Conservation (phyloP, 2,329 filamentous ascomycete genomes). For the Fusarium burgessii region DNA sequence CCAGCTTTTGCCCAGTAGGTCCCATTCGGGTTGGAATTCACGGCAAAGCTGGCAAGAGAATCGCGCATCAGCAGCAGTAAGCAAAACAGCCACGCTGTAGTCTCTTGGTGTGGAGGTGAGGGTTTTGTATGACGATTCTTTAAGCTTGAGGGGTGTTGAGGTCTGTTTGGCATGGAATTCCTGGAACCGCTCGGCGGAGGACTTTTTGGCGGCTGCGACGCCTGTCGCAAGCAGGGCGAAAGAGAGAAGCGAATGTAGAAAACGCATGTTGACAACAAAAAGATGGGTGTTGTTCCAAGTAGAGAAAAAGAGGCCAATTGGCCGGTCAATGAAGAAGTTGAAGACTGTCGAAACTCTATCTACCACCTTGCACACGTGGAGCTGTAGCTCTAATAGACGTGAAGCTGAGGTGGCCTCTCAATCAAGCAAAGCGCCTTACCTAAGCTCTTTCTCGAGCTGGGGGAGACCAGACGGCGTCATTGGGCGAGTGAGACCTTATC, state of each 20-base stretch:
- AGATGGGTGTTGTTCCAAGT: conserved; percentile 1
- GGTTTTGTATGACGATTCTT: conserved; percentile 79
- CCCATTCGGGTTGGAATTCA: conserved; percentile 96
- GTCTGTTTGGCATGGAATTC: conserved; percentile 76
- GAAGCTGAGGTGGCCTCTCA: conserved; percentile 54
- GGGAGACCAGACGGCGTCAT: conserved; percentile 13
- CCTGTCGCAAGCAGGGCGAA: conserved; percentile 71
- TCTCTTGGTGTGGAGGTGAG: conserved; percentile 83
- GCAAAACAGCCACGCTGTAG: conserved; percentile 82
- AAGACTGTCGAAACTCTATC: conserved; percentile 24
- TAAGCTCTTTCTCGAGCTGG: conserved; percentile 28
- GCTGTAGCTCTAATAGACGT: conserved; percentile 39
- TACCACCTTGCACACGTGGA: conserved; percentile 17
- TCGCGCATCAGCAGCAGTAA: conserved; percentile 86
- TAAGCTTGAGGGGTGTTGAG: conserved; percentile 78
- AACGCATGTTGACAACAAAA: conserved; percentile 70
- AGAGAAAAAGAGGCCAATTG: conserved; percentile 40
- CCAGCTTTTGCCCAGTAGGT: conserved; percentile 88
- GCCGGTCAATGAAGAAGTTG: conserved; percentile 27
- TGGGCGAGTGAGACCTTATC: conserved; percentile 2
- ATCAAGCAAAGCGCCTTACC: conserved; percentile 36
- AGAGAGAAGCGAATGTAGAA: conserved; percentile 72
- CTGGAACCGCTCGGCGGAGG: conserved; percentile 73
- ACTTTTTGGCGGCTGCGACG: conserved; percentile 73
- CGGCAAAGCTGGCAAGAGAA: conserved; percentile 89